phyloP scores from a whole-genome alignment of 2,329 filamentous ascomycete genomes.

The Mycogone perniciosa region DNA sequence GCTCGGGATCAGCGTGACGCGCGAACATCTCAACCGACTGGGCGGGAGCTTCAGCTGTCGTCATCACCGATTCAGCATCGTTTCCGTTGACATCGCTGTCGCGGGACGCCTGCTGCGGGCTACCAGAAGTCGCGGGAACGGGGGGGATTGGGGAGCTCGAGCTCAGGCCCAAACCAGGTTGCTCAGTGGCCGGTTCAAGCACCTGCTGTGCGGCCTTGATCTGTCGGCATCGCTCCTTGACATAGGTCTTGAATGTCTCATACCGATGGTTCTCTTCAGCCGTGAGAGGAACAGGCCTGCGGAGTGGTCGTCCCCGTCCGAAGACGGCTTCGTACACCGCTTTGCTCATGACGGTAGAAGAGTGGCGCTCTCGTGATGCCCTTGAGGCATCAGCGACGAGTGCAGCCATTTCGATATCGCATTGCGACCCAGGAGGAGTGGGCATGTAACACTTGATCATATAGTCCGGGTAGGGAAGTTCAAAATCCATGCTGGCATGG shows the following conservation, averaged over 20 bases:
- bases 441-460: conserved; percentile 11
- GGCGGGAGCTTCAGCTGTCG: conserved; percentile 3
- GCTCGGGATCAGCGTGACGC: conserved; percentile 7
- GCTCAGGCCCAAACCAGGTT: neutral
- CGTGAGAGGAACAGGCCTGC: neutral
- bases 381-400: neutral
- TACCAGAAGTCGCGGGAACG: conserved; percentile 1
- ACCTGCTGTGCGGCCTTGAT: neutral
- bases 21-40: conserved; percentile 4
- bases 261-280: neutral
- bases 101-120: neutral
- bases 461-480: conserved; percentile 7
- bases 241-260: neutral
- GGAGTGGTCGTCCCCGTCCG: neutral
- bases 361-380: neutral
- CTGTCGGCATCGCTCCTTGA: conserved; percentile 1
- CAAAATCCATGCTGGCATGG: conserved; percentile 6
- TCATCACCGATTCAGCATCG: conserved; percentile 5
- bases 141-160: too few species aligned
- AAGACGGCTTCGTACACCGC: neutral
- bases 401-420: conserved; percentile 2
- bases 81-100: neutral
- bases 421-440: neutral
- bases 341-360: neutral
- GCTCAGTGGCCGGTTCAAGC: conserved; percentile 1